Percentiles rank a stretch among this genome's conserved stretches.
Conservation (phyloP, 108 stramenopile species). For the Nannochloropsis gaditana region DNA sequence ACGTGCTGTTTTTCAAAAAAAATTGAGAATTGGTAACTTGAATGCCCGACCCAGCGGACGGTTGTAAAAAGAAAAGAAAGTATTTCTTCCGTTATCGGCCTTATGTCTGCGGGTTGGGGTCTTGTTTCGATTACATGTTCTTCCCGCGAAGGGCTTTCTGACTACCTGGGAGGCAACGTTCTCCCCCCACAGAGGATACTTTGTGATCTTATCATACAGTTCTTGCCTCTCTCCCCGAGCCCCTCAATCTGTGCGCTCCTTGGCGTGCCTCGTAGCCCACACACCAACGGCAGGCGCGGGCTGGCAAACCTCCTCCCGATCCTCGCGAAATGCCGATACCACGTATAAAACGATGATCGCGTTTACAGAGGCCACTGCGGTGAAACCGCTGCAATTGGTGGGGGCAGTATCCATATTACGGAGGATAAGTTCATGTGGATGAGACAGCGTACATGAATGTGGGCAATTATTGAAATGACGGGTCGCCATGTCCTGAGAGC, state of each 20-base stretch:
- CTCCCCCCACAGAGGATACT: neutral
- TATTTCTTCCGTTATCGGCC: neutral
- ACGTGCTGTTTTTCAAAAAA: conserved; percentile 46
- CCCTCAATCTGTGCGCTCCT: conserved; percentile 7
- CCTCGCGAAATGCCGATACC: neutral
- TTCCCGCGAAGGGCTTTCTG: neutral
- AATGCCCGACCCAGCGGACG: neutral
- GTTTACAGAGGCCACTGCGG: neutral
- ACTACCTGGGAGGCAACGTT: neutral
- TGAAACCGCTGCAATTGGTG: neutral
- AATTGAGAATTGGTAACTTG: neutral
- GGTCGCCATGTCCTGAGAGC: too few species aligned
- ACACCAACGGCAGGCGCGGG: neutral
- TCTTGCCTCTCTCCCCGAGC: neutral
- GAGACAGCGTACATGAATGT: too few species aligned
- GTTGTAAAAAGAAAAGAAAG: neutral
- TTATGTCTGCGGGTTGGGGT: neutral
- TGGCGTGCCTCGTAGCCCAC: neutral
- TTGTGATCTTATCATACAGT: too few species aligned
- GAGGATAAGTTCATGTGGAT: too few species aligned
- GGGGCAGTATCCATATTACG: too few species aligned
- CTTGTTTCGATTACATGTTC: neutral
- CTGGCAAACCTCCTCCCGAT: conserved; percentile 14
- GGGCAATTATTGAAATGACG: too few species aligned
- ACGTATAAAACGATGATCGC: neutral